Base-by-base conservation (phyloP, 768 basidiomycete genomes). In the Mycena kentingensis region DNA sequence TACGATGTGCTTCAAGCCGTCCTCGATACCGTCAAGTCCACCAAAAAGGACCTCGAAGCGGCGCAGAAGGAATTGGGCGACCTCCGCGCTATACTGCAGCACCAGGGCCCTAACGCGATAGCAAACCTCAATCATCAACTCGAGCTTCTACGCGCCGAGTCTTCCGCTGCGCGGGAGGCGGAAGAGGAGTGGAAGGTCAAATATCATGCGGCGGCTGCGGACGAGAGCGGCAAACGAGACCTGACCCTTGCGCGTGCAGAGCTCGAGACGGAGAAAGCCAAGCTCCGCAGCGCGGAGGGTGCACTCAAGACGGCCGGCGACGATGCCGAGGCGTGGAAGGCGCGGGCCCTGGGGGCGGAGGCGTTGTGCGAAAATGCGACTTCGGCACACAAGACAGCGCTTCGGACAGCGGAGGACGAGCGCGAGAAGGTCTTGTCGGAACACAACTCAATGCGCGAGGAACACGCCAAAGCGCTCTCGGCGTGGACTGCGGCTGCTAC, bases 201-300 rank as follows among this genome's bases (percentile, higher is more conserved):
- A 27, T 32, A 28, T 19, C 6, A 43, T 1, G 28, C 34, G 4
- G 10, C 28, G 28, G 46, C 37, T 25, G 25, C 39, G 2, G 51
- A 52, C 22, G 28, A 25, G 13, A 16, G 22, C 19, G 19, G 26
- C 7, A 34, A 42, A 5, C 29, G 8, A 6, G 31, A 42, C 5
- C 25, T 47, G 12, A 39, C 8, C 25, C 15, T 34, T 8, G 13
- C 18, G 2, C 29, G 24, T 12, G 13, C 46, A 25, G 41, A 52
- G 5, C 22, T 44, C n/a, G 42, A 29, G n/a, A 4, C 4, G 39
- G 51, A 35, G 55, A 52, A 37, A 46, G 28, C 25, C 11, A 51
- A 56, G 50, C 48, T 27, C 34, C 15, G 27, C 11, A 27, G 25
- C 15, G 52, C 34, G 13, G 38, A 44, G 22, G 39, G 35, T 18